Evolutionary conservation across 805 yeast genomes (phyloP), one percentile per base, ranked within the genome.

Genomic region (Saccharomycopsis olivae): DNA sequence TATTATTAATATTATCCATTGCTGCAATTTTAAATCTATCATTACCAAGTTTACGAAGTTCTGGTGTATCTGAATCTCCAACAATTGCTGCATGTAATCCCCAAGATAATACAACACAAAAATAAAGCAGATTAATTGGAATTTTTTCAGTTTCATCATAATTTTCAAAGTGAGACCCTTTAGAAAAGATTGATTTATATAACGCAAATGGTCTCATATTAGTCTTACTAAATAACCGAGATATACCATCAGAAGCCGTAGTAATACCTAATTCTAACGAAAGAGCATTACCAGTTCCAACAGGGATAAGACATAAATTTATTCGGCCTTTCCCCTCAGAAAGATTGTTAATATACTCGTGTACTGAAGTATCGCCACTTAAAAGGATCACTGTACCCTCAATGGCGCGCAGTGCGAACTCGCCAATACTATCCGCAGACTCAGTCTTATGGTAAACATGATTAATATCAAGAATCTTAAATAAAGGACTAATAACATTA

Each of bases 221-320:
- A 3, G 46, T 21, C 40, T 38, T 35, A 36, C 28, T 29, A 25
- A 65, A 46, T 5, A 68, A 41, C 33, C 55, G 51, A 25, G 49
- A 39, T 2, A 65, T 40, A 0, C 65, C 62, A 8, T 40, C 38
- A 3, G 53, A 19, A 6, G 53, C 46, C 3, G 50, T 49, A 1
- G 47, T 43, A 2, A 67, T 38, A 0, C 72, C 74, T 3, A 73
- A 47, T 0, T 86, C 75, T 14, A 70, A 65, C 2, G 79, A 68
- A 35, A 82, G 61, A 5, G 88, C 84, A 53, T 82, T 82, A 0
- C 92, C 92, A 1, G 88, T 76, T 2, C 94, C 94, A 29, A 71
- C 61, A 0, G 89, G 87, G 16, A 82, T 55, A 29, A 47, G 25
- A 5, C 44, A 39, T 15, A 42, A 14, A n/a, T 41, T 35, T 5